phyloP scores from a whole-genome alignment of 1,284 basidiomycete genomes.

The Fistulina hepatica region DNA sequence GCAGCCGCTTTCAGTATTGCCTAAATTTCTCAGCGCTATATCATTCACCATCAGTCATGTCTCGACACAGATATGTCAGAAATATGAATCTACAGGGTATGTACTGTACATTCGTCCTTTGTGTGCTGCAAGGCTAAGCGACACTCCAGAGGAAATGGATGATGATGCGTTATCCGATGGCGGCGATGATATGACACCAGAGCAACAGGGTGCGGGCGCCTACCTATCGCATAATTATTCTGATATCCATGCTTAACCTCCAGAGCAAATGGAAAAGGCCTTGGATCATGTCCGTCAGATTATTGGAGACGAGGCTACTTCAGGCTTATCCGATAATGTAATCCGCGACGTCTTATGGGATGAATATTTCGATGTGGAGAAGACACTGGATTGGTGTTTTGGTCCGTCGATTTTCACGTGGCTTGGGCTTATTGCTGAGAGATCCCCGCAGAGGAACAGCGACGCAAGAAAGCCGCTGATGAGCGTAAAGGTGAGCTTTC shows the following conservation, averaged over 20 bases:
- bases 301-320: conserved; percentile 55
- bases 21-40: too few species aligned
- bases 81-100: conserved; percentile 83
- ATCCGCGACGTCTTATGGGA: conserved; percentile 86
- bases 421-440: not conserved
- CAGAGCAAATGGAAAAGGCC: conserved; percentile 67
- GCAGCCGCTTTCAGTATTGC: too few species aligned
- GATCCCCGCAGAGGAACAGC: conserved; percentile 43
- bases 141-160: conserved; percentile 56
- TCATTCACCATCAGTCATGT: conserved; percentile 45
- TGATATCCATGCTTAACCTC: conserved; percentile 4
- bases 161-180: conserved; percentile 63
- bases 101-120: conserved; percentile 8
- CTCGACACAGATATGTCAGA: conserved; percentile 82
- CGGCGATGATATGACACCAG: conserved; percentile 58
- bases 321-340: conserved; percentile 60
- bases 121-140: conserved; percentile 3
- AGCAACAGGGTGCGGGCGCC: conserved; percentile 46
- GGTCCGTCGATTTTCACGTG: conserved; percentile 33
- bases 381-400: conserved; percentile 63
- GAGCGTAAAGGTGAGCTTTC: conserved; percentile 75
- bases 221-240: conserved; percentile 2
- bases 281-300: conserved; percentile 57
- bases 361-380: conserved; percentile 77
- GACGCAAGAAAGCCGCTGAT: conserved; percentile 40